Evolutionary conservation across 164 flowering plant genomes (phyloP), one percentile per base, ranked within the genome.

Genomic region (Tetracentron sinense): DNA sequence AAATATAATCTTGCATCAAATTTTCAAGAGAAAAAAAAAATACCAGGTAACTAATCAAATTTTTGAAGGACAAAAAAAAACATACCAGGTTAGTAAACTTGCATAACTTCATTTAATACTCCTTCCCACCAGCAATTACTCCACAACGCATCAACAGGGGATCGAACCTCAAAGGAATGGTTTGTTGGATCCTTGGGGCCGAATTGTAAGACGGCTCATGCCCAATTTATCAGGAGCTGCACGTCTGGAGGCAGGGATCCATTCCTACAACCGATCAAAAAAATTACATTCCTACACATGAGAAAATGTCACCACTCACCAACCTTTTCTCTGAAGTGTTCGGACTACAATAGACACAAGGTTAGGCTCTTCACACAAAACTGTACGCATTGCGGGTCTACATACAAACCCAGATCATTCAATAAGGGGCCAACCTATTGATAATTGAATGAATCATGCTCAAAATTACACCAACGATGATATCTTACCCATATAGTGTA

Each of bases 81-180:
- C 78, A 55, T 87, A 95, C 98, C 90, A 62, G 98, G 92, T 63
- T 84, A 75, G 71, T 83, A 95, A 67, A 95, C 78, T 68, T 85
- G 88, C 58, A 86, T 60, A 28, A 75, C 64, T 68, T 71, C 79
- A 70, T 76, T 74, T 44, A 95, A 64, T 51, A 92, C 87, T 20
- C 99, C 97, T 80, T 95, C 99, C 98, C 99, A 95, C 98, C 98
- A 95, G 58, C 98, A 98, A 87, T 92, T 95, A 71, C 83, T 82
- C 96, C 99, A 95, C 97, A 95, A 87, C 26, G 90, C 93, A 81
- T 95, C 99, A n/a, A 90, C 87, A 11, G 89, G 83, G 33, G 72
- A 59, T 35, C 99, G 98, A 66, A 88, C 73, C 51, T 74, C 79
- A 55, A 82, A 71, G 49, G 60, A 56, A 58, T 29, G 56, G 25